Evolutionary conservation across 169 alveolate species (phyloP).

Genomic region (Plasmodium cynomolgi): DNA sequence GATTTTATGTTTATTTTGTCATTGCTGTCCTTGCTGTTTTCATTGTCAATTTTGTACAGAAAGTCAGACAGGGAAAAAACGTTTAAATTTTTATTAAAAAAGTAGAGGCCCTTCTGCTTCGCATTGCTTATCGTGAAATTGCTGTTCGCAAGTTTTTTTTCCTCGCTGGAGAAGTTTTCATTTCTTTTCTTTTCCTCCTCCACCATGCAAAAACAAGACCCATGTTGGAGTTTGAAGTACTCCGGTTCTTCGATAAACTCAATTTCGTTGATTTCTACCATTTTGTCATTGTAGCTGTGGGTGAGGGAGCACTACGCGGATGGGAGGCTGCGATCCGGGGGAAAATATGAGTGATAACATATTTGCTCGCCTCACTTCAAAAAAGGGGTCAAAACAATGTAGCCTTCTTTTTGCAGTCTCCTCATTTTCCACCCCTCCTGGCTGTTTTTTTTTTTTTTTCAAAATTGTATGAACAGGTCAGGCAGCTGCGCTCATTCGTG

Average conservation of each 20-base stretch:
- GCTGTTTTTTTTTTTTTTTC: not conserved
- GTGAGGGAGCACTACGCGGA: not conserved
- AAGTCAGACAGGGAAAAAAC: constrained; percentile 61
- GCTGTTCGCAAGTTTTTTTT: not conserved
- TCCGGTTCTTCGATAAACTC: constrained; percentile 72
- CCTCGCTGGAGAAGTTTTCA: not conserved
- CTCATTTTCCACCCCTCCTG: not conserved
- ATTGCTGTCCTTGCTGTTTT: not conserved
- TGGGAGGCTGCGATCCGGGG: not conserved
- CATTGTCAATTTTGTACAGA: constrained; percentile 70
- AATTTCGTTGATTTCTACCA: constrained; percentile 71
- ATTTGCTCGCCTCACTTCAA: not conserved
- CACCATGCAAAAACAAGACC: constrained; percentile 47
- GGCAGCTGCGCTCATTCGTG: not conserved
- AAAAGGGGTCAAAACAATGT: not conserved
- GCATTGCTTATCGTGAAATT: constrained; percentile 58
- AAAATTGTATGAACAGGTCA: constrained; percentile 15
- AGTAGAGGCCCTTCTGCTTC: constrained; percentile 51
- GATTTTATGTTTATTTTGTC: constrained; percentile 49
- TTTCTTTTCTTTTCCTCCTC: constrained; percentile 52
- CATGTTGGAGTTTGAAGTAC: constrained; percentile 74
- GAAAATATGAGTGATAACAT: not conserved
- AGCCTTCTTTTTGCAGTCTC: not conserved
- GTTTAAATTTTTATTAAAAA: constrained; percentile 26
- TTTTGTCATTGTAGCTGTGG: not conserved